phyloP scores from a whole-genome alignment of 139 green algal species.

The Gonium pectorale region DNA sequence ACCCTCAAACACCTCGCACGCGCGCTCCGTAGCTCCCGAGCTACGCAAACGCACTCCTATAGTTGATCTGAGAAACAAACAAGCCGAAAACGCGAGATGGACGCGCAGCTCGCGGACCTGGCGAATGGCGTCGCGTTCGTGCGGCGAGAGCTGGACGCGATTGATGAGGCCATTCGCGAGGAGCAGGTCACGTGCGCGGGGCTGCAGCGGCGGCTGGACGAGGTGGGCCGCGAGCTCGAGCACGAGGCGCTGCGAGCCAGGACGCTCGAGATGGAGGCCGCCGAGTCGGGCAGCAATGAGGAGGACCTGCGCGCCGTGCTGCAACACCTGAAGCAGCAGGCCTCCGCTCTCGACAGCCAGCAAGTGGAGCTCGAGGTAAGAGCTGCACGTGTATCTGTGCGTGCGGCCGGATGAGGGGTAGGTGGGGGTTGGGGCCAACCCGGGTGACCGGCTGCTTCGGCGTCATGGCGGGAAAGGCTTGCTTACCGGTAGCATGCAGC shows the following conservation, averaged over 20 bases:
- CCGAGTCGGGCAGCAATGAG: neutral
- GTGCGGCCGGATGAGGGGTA: neutral
- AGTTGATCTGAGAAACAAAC: no score
- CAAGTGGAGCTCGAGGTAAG: conserved; percentile 2
- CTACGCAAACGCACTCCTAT: no score
- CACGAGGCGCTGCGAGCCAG: neutral
- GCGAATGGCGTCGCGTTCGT: conserved; percentile 9
- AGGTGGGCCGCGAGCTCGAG: neutral
- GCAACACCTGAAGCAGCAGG: neutral
- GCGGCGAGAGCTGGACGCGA: neutral
- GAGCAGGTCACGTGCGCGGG: neutral
- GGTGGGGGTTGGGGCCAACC: no score
- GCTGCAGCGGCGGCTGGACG: conserved; percentile 6
- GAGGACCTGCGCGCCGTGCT: neutral
- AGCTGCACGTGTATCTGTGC: no score
- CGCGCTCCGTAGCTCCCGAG: no score
- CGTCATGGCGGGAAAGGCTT: no score
- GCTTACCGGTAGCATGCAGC: no score
- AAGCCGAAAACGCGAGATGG: no score
- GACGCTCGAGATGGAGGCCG: neutral
- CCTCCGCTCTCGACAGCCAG: neutral
- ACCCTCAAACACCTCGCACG: no score
- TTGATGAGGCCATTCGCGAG: conserved; percentile 36
- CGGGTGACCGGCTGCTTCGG: no score
- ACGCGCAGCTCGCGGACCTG: conserved; percentile 1